These are phyloP conservation scores for Annona cherimola DNA, from an alignment of 164 flowering plant species.

Conservation along the genomic window DNA sequence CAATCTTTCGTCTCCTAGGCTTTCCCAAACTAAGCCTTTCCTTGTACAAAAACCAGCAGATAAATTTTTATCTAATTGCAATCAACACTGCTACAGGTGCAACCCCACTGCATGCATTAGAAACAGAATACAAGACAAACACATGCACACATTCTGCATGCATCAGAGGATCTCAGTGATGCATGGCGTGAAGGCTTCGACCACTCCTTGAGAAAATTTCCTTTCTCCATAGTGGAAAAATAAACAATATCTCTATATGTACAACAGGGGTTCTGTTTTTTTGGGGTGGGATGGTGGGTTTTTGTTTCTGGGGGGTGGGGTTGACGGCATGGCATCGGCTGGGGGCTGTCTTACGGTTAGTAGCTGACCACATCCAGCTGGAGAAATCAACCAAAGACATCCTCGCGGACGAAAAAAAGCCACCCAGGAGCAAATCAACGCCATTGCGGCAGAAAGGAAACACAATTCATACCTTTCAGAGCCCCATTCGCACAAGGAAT, in stretches of 20 bases:
- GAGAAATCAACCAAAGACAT: neutral
- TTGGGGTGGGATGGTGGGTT: too few species aligned
- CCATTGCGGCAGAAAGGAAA: neutral
- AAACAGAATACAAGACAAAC: neutral
- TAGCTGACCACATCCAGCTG: constrained; percentile 14
- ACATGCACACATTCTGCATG: neutral
- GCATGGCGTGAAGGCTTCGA: neutral
- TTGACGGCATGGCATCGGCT: constrained; percentile 8
- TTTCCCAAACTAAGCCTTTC: neutral
- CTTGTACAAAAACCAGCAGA: neutral
- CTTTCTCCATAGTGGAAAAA: constrained; percentile 25
- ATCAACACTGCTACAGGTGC: neutral
- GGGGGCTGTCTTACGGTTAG: constrained; percentile 25
- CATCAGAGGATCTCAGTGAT: neutral
- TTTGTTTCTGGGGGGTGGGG: neutral
- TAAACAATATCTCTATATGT: constrained; percentile 46
- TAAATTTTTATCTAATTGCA: neutral
- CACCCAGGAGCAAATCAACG: neutral
- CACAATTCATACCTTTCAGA: neutral
- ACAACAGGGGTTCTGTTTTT: constrained; percentile 33
- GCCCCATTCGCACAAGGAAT: neutral
- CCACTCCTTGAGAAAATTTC: constrained; percentile 30
- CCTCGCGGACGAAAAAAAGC: neutral
- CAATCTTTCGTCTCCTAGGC: neutral
- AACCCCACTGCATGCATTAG: neutral